Evolutionary conservation across 352 stramenopile species (phyloP).

Genomic region (Globisporangium mamillatum): DNA sequence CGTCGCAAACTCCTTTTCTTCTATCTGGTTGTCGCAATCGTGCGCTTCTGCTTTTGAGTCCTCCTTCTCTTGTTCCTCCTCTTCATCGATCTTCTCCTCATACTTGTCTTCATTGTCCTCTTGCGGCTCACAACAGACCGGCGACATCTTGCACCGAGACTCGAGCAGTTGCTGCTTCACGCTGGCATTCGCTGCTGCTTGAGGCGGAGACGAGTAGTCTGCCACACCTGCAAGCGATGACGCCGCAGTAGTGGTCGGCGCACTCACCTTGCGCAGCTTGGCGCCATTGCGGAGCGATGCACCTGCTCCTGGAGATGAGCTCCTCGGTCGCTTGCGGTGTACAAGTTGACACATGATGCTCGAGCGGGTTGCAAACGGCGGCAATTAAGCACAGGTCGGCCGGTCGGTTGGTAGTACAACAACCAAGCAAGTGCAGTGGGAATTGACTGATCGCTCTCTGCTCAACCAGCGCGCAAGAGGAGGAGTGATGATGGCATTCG

Average conservation of each 20-base stretch:
- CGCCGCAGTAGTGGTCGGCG: neutral
- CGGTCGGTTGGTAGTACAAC: neutral
- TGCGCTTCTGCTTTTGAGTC: neutral
- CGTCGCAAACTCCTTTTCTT: constrained; percentile 24
- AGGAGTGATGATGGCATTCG: constrained; percentile 25
- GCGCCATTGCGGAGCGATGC: neutral
- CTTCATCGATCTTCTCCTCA: neutral
- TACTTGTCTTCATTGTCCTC: neutral
- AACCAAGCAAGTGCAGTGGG: neutral
- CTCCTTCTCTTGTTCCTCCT: constrained; percentile 3
- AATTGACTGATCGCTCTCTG: constrained; percentile 7
- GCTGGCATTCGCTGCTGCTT: neutral
- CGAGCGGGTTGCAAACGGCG: neutral
- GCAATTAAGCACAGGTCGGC: neutral
- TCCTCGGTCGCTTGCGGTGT: constrained; percentile 17
- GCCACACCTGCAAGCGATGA: no score
- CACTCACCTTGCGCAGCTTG: constrained; percentile 6
- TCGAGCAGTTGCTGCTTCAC: neutral
- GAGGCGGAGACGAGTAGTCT: constrained; percentile 1
- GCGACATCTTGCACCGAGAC: constrained; percentile 5
- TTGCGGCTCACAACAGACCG: neutral
- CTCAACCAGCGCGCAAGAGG: constrained; percentile 24
- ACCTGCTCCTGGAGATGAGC: neutral
- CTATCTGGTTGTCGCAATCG: constrained; percentile 2
- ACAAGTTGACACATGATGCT: constrained; percentile 14